Evolutionary conservation across 2,329 filamentous ascomycete genomes (phyloP), one percentile per base, ranked within the genome.

Genomic region (Monosporascus sp.): DNA sequence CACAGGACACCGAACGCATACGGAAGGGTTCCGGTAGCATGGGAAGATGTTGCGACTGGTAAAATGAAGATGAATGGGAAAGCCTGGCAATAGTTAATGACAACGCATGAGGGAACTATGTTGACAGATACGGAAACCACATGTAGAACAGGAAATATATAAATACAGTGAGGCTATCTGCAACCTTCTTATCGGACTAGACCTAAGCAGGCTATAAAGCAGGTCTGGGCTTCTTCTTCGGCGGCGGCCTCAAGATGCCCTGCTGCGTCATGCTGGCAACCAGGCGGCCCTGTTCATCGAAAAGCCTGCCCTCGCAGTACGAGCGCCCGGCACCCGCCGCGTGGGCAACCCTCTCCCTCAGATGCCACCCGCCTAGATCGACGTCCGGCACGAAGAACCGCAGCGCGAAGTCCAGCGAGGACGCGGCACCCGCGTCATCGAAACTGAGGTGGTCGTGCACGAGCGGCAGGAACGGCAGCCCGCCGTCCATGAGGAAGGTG

Each of bases 221-320:
- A 24, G 40, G n/a, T 14, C 52, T 54, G 2, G n/a, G 31, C 22
- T 20, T 16, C 49, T 20, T 16, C 49, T 51, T 55, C 35, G 37
- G 48, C 52, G 51, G 57, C 5, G 61, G 58, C 45, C 70, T 51
- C 58, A 72, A 51, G 37, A 73, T 73, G 7, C 63, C 69, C 66
- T 78, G 75, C 65, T 80, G 78, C 9, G 71, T 77, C 73, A 78
- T 78, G 44, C 61, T 68, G 16, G 76, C 77, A 1, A 80, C 64
- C 58, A 78, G 58, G 41, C 65, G 70, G 0, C 77, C 76, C 37
- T 69, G 52, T 51, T 67, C 65, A 60, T 79, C 71, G 69, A 71
- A 80, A 3, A 81, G 44, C 52, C 72, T 69, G 0, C 60, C 65
- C 64, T 80, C 77, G 1, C 67, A 65, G 60, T 70, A 80, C 2